Base-by-base conservation (phyloP, 768 basidiomycete genomes). In the Suillus ampliporus region DNA sequence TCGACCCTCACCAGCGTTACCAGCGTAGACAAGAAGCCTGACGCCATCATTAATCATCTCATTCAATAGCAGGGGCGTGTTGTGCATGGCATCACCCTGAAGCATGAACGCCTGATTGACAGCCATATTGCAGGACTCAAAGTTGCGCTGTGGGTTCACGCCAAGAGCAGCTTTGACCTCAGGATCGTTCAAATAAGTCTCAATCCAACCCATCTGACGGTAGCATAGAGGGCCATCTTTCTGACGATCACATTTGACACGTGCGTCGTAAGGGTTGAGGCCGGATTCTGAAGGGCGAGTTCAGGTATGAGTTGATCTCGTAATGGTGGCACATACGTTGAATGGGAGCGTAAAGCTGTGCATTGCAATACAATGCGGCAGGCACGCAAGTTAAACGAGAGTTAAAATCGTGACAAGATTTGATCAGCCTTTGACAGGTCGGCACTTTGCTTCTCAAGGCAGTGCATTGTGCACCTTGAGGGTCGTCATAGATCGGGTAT, bases 231-330 rank as follows among this genome's bases (percentile, higher is more conserved):
- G 79, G 4, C 89, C 90, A 64, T 95, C 90, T 68, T 84, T 84
- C 34, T 79, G 64, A 44, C 81, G 84, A 72, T 97, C 89, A 71
- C 96, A 97, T 65, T 79, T 82, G 61, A 74, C 78, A 64, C 94
- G 88, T 4, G 92, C 90, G 69, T 98, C 96, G 75, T 98, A 99
- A 10, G 92, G 88, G 77, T 98, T 99, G 53, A 89, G 73, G 3
- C 90, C 91, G n/a, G 82, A 78, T 72, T 86, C 88, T 90, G 43
- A 63, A 26, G 38, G 46, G 17, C 51, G 54, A 62, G 46, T 31
- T 34, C 23, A n/a, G 44, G 47, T 40, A 48, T 61, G 58, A 58
- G 21, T 11, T 50, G 14, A 10, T 38, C 17, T 10, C 58, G 4
- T 19, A 50, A 11, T 19, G 5, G 21, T 8, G 10, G 28, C 14